Base-by-base conservation (phyloP, 306 rosid genomes). In the Cicer yamashitae region DNA sequence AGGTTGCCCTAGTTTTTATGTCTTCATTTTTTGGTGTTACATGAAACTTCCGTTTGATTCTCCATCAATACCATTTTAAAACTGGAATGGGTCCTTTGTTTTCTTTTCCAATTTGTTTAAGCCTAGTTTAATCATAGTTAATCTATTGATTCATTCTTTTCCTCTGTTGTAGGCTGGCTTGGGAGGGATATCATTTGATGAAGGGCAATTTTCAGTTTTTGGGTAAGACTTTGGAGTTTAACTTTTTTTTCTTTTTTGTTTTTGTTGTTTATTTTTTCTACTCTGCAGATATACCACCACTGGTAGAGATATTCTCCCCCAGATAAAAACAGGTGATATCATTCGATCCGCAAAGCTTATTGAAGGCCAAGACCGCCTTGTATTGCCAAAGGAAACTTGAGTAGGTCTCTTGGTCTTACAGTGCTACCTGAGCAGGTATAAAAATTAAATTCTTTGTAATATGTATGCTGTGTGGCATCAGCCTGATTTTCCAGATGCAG, bases 171-270 rank as follows among this genome's bases (percentile, higher is more conserved):
- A 94, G 97, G 88, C 98, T 62, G 98, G 98, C 82, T 86, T 94
- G 89, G 98, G 98, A 82, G 98, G 98, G 65, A 82, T 94, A 76
- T 94, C 97, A n/a, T 94, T 94, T 71, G 98, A 91, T 54, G 98
- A 94, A 85, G 98, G 98, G 12, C 96, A 94, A 69, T 94, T 94
- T 82, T 90, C 98, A 57, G 98, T 94, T 67, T 91, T 91, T 45
- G 98, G 97, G 97, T 88, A 86, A 69, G 6, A 50, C 67, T 47
- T 68, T 51, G 43, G 22, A 48, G 3, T 75, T 18, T 18, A 46
- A 60, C 38, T 61, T 57, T 20, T 52, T 53, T 57, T 34, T 48
- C 4, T 5, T n/a, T 5, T n/a, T 34, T 39, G 25, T 40, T 40
- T 9, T 41, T 57, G 14, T 25, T 57, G 38, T 62, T 59, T 75